These are phyloP conservation scores for Fomitopsis palustris DNA, from an alignment of 1,284 basidiomycete genomes.

Conservation along the genomic window DNA sequence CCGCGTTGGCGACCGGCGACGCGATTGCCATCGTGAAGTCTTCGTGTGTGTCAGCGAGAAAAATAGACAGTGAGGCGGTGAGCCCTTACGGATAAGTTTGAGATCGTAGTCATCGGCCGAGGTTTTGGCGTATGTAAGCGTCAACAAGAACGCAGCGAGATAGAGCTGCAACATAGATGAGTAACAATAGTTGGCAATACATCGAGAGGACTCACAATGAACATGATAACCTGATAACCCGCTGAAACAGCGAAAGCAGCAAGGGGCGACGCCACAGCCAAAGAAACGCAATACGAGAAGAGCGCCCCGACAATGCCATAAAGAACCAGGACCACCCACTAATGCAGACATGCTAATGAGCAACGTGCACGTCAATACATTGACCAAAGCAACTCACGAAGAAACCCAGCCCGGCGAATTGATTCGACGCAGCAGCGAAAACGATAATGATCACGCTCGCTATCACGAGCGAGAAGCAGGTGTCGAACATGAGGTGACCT, in stretches of 20 bases:
- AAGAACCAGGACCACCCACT: slow-evolving; percentile 71
- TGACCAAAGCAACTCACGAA: slow-evolving; percentile 43
- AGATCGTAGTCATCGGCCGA: slow-evolving; percentile 51
- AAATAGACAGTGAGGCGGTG: too few species aligned
- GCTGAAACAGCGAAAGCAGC: slow-evolving; percentile 73
- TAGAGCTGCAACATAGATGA: slow-evolving; percentile 43
- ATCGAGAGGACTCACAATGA: slow-evolving; percentile 43
- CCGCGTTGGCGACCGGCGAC: slow-evolving; percentile 68
- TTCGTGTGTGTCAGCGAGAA: too few species aligned
- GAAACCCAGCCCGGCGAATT: slow-evolving; percentile 71
- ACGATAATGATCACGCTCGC: slow-evolving; percentile 62
- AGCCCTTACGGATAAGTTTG: slow-evolving; percentile 50
- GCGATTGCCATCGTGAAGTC: slow-evolving; percentile 67
- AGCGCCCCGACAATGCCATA: slow-evolving; percentile 69
- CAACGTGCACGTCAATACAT: neutral
- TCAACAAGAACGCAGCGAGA: slow-evolving; percentile 62
- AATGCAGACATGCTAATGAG: neutral
- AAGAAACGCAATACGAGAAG: slow-evolving; percentile 65
- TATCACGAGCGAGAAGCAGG: slow-evolving; percentile 52
- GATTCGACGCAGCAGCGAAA: slow-evolving; percentile 51
- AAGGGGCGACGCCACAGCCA: slow-evolving; percentile 63
- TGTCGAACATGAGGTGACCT: slow-evolving; percentile 76
- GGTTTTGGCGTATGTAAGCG: slow-evolving; percentile 66
- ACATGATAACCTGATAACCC: slow-evolving; percentile 74
- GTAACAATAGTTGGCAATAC: neutral